These are phyloP conservation scores for Jackrogersella multiformis DNA, from an alignment of 495 filamentous ascomycete genomes.

Conservation along the genomic window DNA sequence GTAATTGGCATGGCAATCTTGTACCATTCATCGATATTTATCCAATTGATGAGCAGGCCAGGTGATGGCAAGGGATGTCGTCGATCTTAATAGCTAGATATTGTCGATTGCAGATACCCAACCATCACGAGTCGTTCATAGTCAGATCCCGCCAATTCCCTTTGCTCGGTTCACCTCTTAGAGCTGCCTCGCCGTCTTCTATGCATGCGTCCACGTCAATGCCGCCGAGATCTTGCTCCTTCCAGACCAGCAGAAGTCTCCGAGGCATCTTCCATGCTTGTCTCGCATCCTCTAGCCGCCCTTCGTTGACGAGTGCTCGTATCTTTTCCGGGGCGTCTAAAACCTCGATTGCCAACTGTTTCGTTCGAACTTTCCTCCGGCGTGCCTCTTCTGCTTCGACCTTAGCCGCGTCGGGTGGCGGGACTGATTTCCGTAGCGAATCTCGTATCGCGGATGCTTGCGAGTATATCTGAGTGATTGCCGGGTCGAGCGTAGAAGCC, in stretches of 20 bases:
- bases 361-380: slow-evolving; percentile 60
- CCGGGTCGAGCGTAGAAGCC: slow-evolving; percentile 75
- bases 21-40: not conserved
- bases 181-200: slow-evolving; percentile 60
- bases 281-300: slow-evolving; percentile 68
- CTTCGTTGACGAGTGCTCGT: slow-evolving; percentile 70
- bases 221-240: slow-evolving; percentile 60
- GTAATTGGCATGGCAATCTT: not conserved
- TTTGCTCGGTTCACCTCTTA: slow-evolving; percentile 49
- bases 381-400: slow-evolving; percentile 49
- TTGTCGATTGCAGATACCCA: not conserved
- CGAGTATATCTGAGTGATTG: slow-evolving; percentile 83
- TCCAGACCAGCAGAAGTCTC: slow-evolving; percentile 59
- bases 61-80: not conserved
- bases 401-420: slow-evolving; percentile 40
- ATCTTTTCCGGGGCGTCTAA: slow-evolving; percentile 67
- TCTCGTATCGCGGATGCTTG: slow-evolving; percentile 72
- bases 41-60: not conserved
- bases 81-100: not conserved
- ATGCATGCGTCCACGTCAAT: slow-evolving; percentile 58
- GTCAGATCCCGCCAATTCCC: slow-evolving; percentile 40
- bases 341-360: slow-evolving; percentile 76
- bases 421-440: slow-evolving; percentile 57
- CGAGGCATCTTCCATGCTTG: slow-evolving; percentile 68
- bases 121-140: slow-evolving; percentile 12